A percentile compares a stretch with the other conserved stretches of the same genome.
phyloP scores from a whole-genome alignment of 2,329 filamentous ascomycete genomes.

The Neocatenulostroma microsporum region DNA sequence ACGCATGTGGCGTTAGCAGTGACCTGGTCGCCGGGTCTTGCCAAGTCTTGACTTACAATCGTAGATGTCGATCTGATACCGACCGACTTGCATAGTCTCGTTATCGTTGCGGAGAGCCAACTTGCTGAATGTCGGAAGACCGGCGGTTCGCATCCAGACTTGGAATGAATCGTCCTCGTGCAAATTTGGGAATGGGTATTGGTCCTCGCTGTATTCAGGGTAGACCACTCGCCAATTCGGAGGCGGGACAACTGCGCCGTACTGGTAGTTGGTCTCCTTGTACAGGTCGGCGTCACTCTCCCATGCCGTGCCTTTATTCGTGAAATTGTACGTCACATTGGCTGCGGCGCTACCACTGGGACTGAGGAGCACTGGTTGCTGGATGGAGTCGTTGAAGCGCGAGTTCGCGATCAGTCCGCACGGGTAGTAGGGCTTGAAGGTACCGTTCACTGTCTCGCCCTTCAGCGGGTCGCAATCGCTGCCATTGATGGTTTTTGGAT shows the following conservation, averaged over 20 bases:
- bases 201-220: constrained; percentile 60
- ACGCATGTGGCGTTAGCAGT: constrained; percentile 13
- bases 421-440: constrained; percentile 69
- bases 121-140: constrained; percentile 90
- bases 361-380: constrained; percentile 52
- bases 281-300: constrained; percentile 73
- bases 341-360: constrained; percentile 28
- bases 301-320: constrained; percentile 76
- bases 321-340: constrained; percentile 63
- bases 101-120: constrained; percentile 75
- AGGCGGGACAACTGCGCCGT: constrained; percentile 63
- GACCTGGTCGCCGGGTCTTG: constrained; percentile 6
- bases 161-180: constrained; percentile 77
- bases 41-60: constrained; percentile 55
- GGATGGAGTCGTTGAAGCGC: constrained; percentile 89
- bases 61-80: constrained; percentile 68
- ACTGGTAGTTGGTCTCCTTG: constrained; percentile 58
- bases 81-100: constrained; percentile 58
- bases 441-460: constrained; percentile 32
- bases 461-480: constrained; percentile 69
- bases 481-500: constrained; percentile 51
- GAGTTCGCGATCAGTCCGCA: constrained; percentile 97
- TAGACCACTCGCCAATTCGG: constrained; percentile 75
- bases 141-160: constrained; percentile 98
- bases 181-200: constrained; percentile 62